Evolutionary conservation across 2,329 filamentous ascomycete species (phyloP).

Genomic region (Neofusicoccum ribis): DNA sequence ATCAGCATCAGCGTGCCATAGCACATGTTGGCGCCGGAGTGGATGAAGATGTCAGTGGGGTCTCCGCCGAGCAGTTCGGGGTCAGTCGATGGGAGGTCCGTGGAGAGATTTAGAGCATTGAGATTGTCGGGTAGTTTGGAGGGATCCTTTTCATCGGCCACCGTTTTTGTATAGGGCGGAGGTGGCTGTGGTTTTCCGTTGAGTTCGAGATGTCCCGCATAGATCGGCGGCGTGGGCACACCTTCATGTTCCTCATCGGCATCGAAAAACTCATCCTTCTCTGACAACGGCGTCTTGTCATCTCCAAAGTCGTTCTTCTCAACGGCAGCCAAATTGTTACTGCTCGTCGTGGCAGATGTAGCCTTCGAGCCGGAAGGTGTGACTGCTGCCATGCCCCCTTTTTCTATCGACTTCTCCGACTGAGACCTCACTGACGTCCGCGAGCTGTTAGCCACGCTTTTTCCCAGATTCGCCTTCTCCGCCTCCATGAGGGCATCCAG

Average conservation of each 20-base stretch:
- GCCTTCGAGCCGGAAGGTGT: background rate
- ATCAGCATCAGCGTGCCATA: constrained; percentile 84
- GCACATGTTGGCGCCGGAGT: constrained; percentile 85
- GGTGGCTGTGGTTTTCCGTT: background rate
- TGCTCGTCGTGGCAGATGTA: background rate
- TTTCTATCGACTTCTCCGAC: background rate
- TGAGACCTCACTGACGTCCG: background rate
- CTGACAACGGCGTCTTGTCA: constrained; percentile 20
- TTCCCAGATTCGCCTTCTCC: constrained; percentile 62
- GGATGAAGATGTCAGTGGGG: constrained; percentile 82
- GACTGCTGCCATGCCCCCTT: background rate
- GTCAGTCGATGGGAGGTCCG: constrained; percentile 3
- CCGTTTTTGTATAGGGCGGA: constrained; percentile 18
- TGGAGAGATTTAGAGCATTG: background rate
- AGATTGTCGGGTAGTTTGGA: background rate
- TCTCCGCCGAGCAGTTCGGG: constrained; percentile 60
- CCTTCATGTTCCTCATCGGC: constrained; percentile 52
- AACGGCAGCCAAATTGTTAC: constrained; percentile 21
- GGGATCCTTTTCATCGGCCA: background rate
- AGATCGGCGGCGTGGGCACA: constrained; percentile 47
- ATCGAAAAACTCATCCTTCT: constrained; percentile 52
- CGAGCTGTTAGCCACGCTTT: constrained; percentile 28
- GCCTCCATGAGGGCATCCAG: constrained; percentile 76
- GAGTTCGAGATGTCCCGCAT: constrained; percentile 47
- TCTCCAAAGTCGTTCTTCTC: constrained; percentile 6